These are phyloP conservation scores for Rhodotorula sp. DNA, from an alignment of 1,284 basidiomycete genomes.

Conservation along the genomic window DNA sequence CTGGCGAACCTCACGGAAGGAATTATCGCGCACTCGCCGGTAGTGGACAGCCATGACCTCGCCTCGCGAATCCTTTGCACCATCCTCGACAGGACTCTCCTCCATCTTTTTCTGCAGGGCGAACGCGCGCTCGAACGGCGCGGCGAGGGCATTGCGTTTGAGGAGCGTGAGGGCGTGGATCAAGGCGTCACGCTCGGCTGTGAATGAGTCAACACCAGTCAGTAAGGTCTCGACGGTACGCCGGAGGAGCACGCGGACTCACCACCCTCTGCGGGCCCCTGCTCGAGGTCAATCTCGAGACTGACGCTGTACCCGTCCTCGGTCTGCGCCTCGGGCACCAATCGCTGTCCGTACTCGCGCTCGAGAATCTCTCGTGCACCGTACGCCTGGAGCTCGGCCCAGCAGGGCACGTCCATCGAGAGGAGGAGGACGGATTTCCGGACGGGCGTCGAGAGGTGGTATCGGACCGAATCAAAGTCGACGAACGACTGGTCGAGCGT, in stretches of 20 bases:
- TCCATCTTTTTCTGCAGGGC: constrained; percentile 82
- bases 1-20: not conserved
- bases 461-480: constrained; percentile 95
- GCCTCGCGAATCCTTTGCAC: constrained; percentile 58
- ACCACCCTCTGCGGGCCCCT: constrained; percentile 76
- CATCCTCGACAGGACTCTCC: constrained; percentile 56
- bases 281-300: constrained; percentile 80
- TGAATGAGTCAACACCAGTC: not conserved
- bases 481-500: constrained; percentile 93
- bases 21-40: constrained; percentile 51
- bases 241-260: constrained; percentile 49
- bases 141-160: constrained; percentile 91
- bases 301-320: constrained; percentile 90
- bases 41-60: constrained; percentile 93
- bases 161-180: constrained; percentile 80
- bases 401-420: constrained; percentile 97
- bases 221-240: too few relatives aligned
- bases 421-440: constrained; percentile 70
- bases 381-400: constrained; percentile 82
- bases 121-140: constrained; percentile 91
- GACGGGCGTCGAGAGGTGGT: constrained; percentile 84
- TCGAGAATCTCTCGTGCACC: constrained; percentile 79
- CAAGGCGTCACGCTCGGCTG: constrained; percentile 75
- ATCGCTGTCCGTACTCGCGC: constrained; percentile 77
- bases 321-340: constrained; percentile 50